Conservation (phyloP, 306 rosid genomes). For the Vachellia collinsii region DNA sequence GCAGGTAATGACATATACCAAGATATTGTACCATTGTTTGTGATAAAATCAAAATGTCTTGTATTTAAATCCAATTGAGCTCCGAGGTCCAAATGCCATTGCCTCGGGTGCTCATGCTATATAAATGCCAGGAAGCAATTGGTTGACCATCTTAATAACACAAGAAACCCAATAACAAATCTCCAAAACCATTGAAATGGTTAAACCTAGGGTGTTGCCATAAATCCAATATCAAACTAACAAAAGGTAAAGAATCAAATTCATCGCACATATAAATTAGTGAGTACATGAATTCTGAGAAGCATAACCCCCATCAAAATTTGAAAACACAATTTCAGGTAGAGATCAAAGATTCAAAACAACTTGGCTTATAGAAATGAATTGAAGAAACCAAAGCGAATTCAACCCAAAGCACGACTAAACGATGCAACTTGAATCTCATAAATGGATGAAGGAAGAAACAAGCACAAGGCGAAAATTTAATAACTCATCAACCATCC, state of each 20-base stretch:
- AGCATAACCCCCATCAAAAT: neutral
- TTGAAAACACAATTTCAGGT: constrained; percentile 9
- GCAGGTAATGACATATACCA: constrained; percentile 57
- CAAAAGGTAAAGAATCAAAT: neutral
- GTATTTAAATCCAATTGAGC: constrained; percentile 88
- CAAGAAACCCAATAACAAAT: constrained; percentile 21
- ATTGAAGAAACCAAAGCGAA: constrained; percentile 25
- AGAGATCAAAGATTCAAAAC: constrained; percentile 25
- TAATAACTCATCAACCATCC: neutral
- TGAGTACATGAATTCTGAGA: constrained; percentile 1
- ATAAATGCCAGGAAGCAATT: constrained; percentile 97
- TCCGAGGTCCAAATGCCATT: constrained; percentile 94
- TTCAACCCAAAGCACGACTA: constrained; percentile 35
- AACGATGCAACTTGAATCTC: constrained; percentile 31
- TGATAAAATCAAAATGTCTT: constrained; percentile 71
- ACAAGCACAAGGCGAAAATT: neutral
- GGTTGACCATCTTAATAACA: constrained; percentile 77
- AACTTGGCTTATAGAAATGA: constrained; percentile 16
- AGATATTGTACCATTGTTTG: constrained; percentile 78
- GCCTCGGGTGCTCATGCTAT: constrained; percentile 96
- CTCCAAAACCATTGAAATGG: constrained; percentile 16
- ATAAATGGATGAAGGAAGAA: constrained; percentile 20
- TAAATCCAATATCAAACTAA: constrained; percentile 32
- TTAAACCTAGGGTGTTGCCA: constrained; percentile 25
- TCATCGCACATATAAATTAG: constrained; percentile 25